A percentile compares a stretch with the other conserved stretches of the same genome.
phyloP scores from a whole-genome alignment of 176 grass and related monocot genomes.

The Pontederia paniculata region DNA sequence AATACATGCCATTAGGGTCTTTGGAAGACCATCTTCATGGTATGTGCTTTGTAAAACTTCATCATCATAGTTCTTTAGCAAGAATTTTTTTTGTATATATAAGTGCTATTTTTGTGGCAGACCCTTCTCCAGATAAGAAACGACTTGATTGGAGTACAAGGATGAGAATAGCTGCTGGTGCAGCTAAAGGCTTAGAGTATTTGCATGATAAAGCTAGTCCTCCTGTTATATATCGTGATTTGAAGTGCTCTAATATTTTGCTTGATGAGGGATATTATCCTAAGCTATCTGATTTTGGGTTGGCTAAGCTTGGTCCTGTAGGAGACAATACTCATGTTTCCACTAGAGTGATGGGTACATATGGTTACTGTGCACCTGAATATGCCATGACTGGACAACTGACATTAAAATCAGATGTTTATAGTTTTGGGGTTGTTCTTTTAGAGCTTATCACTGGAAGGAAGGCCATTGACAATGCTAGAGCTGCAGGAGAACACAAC shows the following conservation, averaged over 20 bases:
- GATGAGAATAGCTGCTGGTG: too few relatives aligned
- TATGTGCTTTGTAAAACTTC: conserved; percentile 14
- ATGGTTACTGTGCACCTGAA: conserved; percentile 77
- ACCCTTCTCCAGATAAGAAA: conserved; percentile 38
- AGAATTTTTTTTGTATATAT: background rate
- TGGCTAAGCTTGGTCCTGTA: conserved; percentile 62
- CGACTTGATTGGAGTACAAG: conserved; percentile 69
- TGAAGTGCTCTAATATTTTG: too few relatives aligned
- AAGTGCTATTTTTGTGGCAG: conserved; percentile 18
- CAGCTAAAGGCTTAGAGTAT: too few relatives aligned
- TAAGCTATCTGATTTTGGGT: conserved; percentile 66
- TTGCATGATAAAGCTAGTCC: too few relatives aligned
- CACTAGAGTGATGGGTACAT: conserved; percentile 75
- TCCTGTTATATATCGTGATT: too few relatives aligned
- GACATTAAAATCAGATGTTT: too few relatives aligned
- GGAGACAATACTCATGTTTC: conserved; percentile 71
- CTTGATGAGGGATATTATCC: too few relatives aligned
- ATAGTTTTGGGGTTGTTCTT: too few relatives aligned
- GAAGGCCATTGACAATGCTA: too few relatives aligned
- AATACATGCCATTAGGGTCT: conserved; percentile 70
- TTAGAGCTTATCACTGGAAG: too few relatives aligned
- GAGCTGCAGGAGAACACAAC: conserved; percentile 28
- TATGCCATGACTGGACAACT: conserved; percentile 52
- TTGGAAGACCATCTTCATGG: conserved; percentile 56
- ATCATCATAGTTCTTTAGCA: background rate